Evolutionary conservation across 768 basidiomycete species (phyloP).

Genomic region (Termitomyces sp.): DNA sequence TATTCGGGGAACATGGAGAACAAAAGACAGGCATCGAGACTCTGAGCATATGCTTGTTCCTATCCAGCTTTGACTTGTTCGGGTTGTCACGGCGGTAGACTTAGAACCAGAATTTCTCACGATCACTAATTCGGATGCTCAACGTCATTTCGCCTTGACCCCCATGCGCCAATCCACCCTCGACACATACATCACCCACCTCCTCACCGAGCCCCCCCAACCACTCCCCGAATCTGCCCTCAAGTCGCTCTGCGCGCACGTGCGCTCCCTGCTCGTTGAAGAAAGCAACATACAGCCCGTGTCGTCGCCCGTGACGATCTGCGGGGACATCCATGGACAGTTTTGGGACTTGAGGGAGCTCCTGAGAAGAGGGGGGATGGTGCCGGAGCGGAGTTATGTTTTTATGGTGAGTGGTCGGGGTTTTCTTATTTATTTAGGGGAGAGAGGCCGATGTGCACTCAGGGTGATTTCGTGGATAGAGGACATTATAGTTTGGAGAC

Average conservation of each 20-base stretch:
- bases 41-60: no score
- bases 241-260: slow-evolving; percentile 87
- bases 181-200: slow-evolving; percentile 85
- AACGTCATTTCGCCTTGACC: not conserved
- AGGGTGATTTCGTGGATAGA: slow-evolving; percentile 98
- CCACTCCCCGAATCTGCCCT: slow-evolving; percentile 83
- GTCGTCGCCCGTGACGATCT: slow-evolving; percentile 89
- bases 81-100: no score
- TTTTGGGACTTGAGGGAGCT: slow-evolving; percentile 96
- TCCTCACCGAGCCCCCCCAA: slow-evolving; percentile 71
- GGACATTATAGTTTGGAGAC: slow-evolving; percentile 97
- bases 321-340: slow-evolving; percentile 96
- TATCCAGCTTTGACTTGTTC: no score
- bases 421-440: not conserved
- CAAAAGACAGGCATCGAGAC: no score
- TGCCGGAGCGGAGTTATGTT: slow-evolving; percentile 88
- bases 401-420: slow-evolving; percentile 79
- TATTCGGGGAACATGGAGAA: no score
- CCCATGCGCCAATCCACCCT: slow-evolving; percentile 32
- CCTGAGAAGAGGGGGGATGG: slow-evolving; percentile 76
- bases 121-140: not conserved
- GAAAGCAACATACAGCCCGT: slow-evolving; percentile 98
- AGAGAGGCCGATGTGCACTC: slow-evolving; percentile 13
- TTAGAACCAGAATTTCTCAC: not conserved
- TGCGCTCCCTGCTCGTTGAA: slow-evolving; percentile 76